phyloP scores from a whole-genome alignment of 305 asterid genomes.

The Fraxinus dipetala region DNA sequence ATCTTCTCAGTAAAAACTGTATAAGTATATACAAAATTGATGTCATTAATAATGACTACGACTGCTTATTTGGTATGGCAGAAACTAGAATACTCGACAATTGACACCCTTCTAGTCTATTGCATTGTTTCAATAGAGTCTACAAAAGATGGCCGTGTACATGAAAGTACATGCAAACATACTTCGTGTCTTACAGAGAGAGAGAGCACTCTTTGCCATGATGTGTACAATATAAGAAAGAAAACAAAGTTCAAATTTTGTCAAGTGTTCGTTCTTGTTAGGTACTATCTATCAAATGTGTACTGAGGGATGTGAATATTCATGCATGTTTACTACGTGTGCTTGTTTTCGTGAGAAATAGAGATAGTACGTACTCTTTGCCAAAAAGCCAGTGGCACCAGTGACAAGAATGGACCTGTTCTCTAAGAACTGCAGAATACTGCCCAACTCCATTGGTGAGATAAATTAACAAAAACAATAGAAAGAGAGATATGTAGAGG shows the following conservation, averaged over 20 bases:
- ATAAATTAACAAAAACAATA: not conserved
- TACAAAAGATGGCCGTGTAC: not conserved
- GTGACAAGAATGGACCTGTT: slow-evolving; percentile 41
- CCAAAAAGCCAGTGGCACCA: slow-evolving; percentile 49
- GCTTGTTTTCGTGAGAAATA: not conserved
- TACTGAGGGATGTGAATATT: not conserved
- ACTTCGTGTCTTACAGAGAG: not conserved
- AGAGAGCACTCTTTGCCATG: not conserved
- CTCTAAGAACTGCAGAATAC: slow-evolving; percentile 38
- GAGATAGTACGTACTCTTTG: slow-evolving; percentile 32
- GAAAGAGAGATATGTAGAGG: not conserved
- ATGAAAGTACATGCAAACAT: not conserved
- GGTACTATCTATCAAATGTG: not conserved
- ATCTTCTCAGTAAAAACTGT: slow-evolving; percentile 8
- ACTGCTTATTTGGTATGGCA: not conserved
- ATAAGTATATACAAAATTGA: not conserved
- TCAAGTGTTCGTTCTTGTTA: not conserved
- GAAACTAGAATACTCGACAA: not conserved
- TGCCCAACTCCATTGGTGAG: slow-evolving; percentile 40
- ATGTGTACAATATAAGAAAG: not conserved
- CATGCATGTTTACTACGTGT: not conserved
- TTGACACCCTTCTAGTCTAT: not conserved
- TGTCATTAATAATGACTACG: not conserved
- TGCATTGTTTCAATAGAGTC: not conserved
- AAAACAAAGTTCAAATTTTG: too few species aligned